phyloP scores from a whole-genome alignment of 441 rosid species.

The Croton laevigatus region DNA sequence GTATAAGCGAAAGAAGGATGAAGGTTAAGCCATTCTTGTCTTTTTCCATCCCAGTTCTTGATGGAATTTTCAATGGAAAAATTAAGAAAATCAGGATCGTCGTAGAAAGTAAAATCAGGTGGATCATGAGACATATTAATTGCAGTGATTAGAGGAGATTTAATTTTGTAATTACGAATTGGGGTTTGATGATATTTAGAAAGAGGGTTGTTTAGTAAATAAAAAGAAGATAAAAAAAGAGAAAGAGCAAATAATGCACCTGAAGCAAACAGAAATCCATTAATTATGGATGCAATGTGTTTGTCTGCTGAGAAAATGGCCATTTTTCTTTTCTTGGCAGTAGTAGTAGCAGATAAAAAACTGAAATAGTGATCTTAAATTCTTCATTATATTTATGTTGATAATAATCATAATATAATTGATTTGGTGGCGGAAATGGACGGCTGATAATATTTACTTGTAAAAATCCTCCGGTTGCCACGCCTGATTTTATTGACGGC shows the following conservation, averaged over 20 bases:
- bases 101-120: constrained; percentile 50
- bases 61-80: constrained; percentile 52
- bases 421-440: too few species aligned
- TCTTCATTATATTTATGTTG: too few species aligned
- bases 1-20: constrained; percentile 64
- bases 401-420: too few species aligned
- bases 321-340: not conserved
- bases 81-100: constrained; percentile 50
- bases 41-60: constrained; percentile 67
- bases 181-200: not conserved
- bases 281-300: not conserved
- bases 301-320: not conserved
- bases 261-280: constrained; percentile 8
- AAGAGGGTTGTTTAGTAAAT: not conserved
- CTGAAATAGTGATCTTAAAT: too few species aligned
- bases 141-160: not conserved
- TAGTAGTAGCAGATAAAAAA: not conserved
- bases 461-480: too few species aligned
- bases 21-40: constrained; percentile 56
- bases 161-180: not conserved
- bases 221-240: not conserved
- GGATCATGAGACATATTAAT: constrained; percentile 37
- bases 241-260: constrained; percentile 3
- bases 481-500: too few species aligned
- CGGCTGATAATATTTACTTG: too few species aligned